Evolutionary conservation across 176 grass and related monocot genomes (phyloP).

Genomic region (Themeda triandra): DNA sequence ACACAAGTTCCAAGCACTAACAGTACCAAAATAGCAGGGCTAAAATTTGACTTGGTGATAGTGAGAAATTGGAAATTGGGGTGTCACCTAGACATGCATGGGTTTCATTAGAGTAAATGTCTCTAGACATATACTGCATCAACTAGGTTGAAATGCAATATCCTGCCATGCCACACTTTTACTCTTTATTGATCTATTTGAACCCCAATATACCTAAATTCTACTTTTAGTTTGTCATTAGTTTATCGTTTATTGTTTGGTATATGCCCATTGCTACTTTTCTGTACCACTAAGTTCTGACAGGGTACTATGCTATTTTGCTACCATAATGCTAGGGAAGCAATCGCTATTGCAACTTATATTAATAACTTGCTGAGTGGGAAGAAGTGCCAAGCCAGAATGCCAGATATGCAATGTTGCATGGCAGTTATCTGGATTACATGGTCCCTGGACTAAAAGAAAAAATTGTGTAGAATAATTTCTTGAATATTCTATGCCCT

Average conservation of each 20-base stretch:
- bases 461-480: neutral
- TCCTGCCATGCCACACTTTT: neutral
- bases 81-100: neutral
- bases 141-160: neutral
- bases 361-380: neutral
- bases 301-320: constrained; percentile 3
- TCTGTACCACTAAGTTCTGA: neutral
- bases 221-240: neutral
- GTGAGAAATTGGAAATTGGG: neutral
- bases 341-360: neutral
- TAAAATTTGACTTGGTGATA: neutral
- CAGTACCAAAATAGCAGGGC: neutral
- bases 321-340: neutral
- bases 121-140: neutral
- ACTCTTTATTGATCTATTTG: neutral
- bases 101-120: neutral
- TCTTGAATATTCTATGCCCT: neutral
- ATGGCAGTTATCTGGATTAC: neutral
- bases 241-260: neutral
- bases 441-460: neutral
- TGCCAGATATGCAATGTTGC: neutral
- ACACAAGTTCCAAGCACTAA: neutral
- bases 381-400: constrained; percentile 12
- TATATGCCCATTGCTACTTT: neutral
- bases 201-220: neutral